phyloP scores from a whole-genome alignment of 2,329 filamentous ascomycete genomes.

The Raffaelea arxii region DNA sequence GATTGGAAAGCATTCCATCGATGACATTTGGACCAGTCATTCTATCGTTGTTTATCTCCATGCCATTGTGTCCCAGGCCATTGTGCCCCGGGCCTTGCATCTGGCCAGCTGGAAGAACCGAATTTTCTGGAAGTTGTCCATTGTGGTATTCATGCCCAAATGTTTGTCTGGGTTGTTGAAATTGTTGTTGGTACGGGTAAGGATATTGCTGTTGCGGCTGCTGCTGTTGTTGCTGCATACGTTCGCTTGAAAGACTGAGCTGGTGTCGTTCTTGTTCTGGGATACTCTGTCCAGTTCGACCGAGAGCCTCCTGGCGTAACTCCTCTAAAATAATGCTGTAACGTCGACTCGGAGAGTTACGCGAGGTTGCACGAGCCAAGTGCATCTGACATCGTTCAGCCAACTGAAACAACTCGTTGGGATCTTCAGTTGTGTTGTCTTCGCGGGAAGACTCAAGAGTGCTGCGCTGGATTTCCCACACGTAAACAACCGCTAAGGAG shows the following conservation, averaged over 20 bases:
- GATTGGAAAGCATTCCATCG: too few species aligned
- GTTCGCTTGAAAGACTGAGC: too few species aligned
- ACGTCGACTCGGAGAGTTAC: conserved; percentile 32
- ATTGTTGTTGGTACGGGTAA: neutral
- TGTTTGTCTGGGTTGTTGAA: too few species aligned
- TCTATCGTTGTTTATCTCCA: too few species aligned
- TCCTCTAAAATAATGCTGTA: conserved; percentile 45
- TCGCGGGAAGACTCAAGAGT: neutral
- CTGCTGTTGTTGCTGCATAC: too few species aligned
- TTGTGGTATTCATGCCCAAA: too few species aligned
- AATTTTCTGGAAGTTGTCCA: too few species aligned
- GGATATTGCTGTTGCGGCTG: neutral
- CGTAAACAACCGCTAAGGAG: conserved; percentile 42
- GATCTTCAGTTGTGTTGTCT: neutral
- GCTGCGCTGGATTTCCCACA: conserved; percentile 40
- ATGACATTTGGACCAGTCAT: too few species aligned
- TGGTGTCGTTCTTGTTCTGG: neutral
- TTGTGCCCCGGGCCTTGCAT: too few species aligned
- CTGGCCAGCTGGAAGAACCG: too few species aligned
- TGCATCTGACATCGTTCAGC: conserved; percentile 37
- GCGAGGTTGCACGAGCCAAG: conserved; percentile 26
- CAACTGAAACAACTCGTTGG: conserved; percentile 23
- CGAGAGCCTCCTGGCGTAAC: conserved; percentile 17
- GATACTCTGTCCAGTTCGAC: neutral
- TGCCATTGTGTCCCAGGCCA: too few species aligned